Percentiles rank a stretch among this genome's conserved stretches.
Evolutionary conservation across 352 stramenopile species (phyloP).

Genomic region (Phytophthora lateralis): DNA sequence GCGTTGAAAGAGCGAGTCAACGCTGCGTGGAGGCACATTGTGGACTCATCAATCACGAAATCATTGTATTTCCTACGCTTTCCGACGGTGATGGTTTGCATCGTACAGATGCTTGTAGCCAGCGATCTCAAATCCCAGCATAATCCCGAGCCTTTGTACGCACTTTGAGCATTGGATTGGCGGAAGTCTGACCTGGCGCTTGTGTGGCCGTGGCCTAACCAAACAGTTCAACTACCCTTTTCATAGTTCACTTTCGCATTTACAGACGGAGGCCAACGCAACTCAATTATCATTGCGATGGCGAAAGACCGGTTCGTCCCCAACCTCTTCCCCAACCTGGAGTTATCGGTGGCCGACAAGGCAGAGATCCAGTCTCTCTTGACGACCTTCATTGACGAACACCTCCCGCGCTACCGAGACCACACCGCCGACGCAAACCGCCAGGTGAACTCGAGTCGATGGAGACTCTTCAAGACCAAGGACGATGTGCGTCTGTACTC

Average conservation of each 20-base stretch:
- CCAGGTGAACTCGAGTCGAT: conserved; percentile 41
- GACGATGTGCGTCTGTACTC: conserved; percentile 36
- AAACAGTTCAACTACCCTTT: conserved; percentile 1
- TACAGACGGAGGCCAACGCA: conserved; percentile 1
- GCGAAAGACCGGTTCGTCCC: conserved; percentile 31
- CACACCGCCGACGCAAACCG: conserved; percentile 23
- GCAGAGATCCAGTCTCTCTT: conserved; percentile 36
- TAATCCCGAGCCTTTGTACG: conserved; percentile 16
- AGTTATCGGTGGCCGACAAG: conserved; percentile 32
- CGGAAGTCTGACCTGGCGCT: conserved; percentile 5
- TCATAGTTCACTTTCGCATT: conserved; percentile 21
- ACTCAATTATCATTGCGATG: conserved; percentile 22
- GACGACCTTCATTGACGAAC: conserved; percentile 36
- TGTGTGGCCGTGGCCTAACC: background rate
- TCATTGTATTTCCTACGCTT: conserved; percentile 23
- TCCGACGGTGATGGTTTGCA: conserved; percentile 24
- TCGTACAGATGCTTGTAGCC: conserved; percentile 17
- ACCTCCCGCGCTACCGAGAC: conserved; percentile 40
- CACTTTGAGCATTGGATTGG: conserved; percentile 22
- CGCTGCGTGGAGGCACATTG: conserved; percentile 12
- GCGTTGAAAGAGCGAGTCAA: background rate
- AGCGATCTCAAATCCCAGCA: conserved; percentile 10
- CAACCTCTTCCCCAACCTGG: conserved; percentile 32
- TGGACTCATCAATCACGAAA: conserved; percentile 23
- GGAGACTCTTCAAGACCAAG: conserved; percentile 42